Base-by-base conservation (phyloP, 164 flowering plant species). In the Taxillus chinensis region DNA sequence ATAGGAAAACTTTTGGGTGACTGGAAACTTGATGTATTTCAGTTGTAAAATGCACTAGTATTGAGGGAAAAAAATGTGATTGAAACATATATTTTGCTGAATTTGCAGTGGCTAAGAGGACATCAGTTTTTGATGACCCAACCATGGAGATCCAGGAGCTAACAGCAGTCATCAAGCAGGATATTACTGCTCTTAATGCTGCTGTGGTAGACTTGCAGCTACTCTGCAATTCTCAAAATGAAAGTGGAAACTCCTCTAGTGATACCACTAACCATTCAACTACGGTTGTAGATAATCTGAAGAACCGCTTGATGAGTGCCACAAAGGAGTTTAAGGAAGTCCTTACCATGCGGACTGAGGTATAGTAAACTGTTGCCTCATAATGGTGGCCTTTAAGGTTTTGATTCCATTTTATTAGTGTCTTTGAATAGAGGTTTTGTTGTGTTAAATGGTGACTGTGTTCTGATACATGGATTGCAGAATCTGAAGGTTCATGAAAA, bases 301-400 rank as follows among this genome's bases (percentile, higher is more conserved):
- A 95, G 75, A 91, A 79, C 62, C 92, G 95, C 53, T 67, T 95
- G 73, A 95, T 95, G 99, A 79, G 83, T 56, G 63, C 99, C 37
- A 95, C 99, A 50, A 95, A 95, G 69, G 95, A 89, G 79, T 95
- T 95, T 64, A 90, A 95, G 70, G 99, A 95, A 65, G 99, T 91
- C 43, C 87, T 95, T n/a, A 95, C 99, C 61, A 80, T 81, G 91
- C 77, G 97, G 42, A 95, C 99, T 61, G 97, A 95, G 95, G 97
- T 86, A 75, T 61, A 43, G 54, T 42, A n/a, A 49, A 46, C 42
- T 50, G 12, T 60, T 37, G 37, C 39, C 41, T 17, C 8, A 2
- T 41, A 5, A 56, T 3, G 48, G 14, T 59, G 5, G 15, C 59
- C 40, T 15, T 5, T 13, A 38, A 61, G 10, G n/a, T 27, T 39